Evolutionary conservation across 2,329 filamentous ascomycete species (phyloP).

Genomic region (Colletotrichum liriopes): DNA sequence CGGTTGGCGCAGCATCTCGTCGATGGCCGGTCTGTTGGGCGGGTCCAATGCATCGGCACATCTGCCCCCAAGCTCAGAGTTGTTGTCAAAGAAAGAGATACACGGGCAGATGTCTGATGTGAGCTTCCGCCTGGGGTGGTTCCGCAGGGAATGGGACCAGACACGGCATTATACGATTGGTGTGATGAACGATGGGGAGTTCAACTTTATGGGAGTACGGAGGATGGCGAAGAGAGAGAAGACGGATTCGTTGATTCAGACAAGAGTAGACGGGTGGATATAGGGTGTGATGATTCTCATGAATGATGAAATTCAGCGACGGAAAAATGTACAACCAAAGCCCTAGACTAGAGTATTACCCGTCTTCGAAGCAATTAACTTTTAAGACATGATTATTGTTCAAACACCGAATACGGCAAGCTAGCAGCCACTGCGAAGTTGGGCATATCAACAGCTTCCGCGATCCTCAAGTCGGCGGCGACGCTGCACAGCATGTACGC

Average conservation of each 20-base stretch:
- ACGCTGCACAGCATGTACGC: slow-evolving; percentile 69
- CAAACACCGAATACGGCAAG: slow-evolving; percentile 65
- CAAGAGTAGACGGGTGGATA: background rate
- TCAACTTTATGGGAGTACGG: slow-evolving; percentile 4
- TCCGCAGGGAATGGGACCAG: slow-evolving; percentile 4
- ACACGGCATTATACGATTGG: slow-evolving; percentile 15
- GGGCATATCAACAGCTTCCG: slow-evolving; percentile 69
- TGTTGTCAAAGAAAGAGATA: slow-evolving; percentile 15
- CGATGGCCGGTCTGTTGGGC: background rate
- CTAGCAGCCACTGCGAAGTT: slow-evolving; percentile 67
- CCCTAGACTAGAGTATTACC: background rate
- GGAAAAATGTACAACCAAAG: background rate
- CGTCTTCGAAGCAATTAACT: background rate
- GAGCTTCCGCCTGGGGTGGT: slow-evolving; percentile 26
- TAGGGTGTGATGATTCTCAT: background rate
- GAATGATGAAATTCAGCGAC: background rate
- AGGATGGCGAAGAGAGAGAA: background rate
- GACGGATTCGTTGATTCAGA: slow-evolving; percentile 13
- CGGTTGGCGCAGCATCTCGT: slow-evolving; percentile 9
- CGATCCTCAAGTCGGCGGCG: slow-evolving; percentile 65
- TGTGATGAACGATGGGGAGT: slow-evolving; percentile 6
- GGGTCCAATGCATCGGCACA: slow-evolving; percentile 11
- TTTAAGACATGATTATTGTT: background rate
- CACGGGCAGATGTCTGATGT: slow-evolving; percentile 8
- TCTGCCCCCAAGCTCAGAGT: slow-evolving; percentile 8